Evolutionary conservation across 768 basidiomycete genomes (phyloP), one percentile per base, ranked within the genome.

Genomic region (Lactarius hatsudake): DNA sequence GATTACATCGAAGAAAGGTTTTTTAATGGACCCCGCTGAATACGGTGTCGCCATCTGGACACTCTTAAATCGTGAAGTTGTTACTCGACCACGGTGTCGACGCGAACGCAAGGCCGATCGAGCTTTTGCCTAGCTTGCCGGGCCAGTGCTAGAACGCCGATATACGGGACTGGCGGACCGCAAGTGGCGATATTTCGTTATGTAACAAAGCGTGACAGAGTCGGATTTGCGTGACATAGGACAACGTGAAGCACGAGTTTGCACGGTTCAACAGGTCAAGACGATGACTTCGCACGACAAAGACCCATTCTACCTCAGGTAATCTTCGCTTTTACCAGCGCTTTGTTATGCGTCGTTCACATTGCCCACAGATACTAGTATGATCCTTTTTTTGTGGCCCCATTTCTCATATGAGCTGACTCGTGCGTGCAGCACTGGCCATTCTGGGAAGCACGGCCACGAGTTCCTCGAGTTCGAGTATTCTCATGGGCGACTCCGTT

Each of bases 381-480:
- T 66, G 83, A 71, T 70, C 65, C 36, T 26, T 42, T 17, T 54
- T 26, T 23, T 53, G 15, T 32, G 9, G 36, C 38, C 17, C 18
- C 5, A 45, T 28, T 28, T 28, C 45, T 20, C n/a, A 54, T 23
- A 94, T 12, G 43, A 45, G 48, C 23, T 51, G 23, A 51, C 48
- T 26, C 23, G 23, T 26, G 36, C 12, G 12, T 20, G 48, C 23
- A 51, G 93, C 78, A 96, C 96, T 36, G 96, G 97, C n/a, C 96
- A 99, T 78, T 96, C 94, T 73, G 96, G 96, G 68, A 95, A 95
- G 77, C 95, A 96, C 73, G 96, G 94, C 26, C 95, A 97, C 79
- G 95, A 97, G 77, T 98, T 98, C 77, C 84, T 99, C 56, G 96
- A 99, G 77, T 99, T 98, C 73, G 96, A 98, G 78, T 98, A 98